Evolutionary conservation across 306 rosid species (phyloP), one percentile per base, ranked within the genome.

Genomic region (Vachellia pachyceras): DNA sequence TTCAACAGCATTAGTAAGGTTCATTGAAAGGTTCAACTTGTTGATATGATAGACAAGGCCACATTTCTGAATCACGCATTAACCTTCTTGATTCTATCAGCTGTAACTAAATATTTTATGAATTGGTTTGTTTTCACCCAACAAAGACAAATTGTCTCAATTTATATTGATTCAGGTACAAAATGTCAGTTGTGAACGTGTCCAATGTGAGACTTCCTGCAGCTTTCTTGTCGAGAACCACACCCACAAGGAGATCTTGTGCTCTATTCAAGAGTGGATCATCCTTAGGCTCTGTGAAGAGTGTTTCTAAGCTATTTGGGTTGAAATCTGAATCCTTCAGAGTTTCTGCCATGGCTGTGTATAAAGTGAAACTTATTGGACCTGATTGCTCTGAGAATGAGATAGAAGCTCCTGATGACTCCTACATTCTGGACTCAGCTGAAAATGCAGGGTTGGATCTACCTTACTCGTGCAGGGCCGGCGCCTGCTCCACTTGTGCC

Each of bases 401-500:
- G 76, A 85, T 94, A 64, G 94, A 91, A 1, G 94, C 94, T 78
- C 94, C 92, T 0, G 95, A 90, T 45, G 93, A 89, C 49, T 40
- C 79, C 5, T 92, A 82, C 88, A 88, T 94, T 76, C 83, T 90
- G 41, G 97, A 90, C 69, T 81, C 97, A n/a, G 97, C 92, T 12
- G 98, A 94, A 75, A 79, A 40, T 33, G 94, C 97, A 13, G 97
- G 98, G 46, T 6, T 91, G 66, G 95, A 90, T 42, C 80, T 94
- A 44, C 97, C 97, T 18, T 86, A 88, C 85, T 92, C 91, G 3
- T 94, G 97, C 87, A 85, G 92, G 82, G 95, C 96, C 7, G 96
- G 96, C 45, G 88, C 98, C 1, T 94, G 97, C 87, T 92, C 94
- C 39, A 87, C 97, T 9, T 91, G 97, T 78, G 94, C 97, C 0